Conservation (phyloP, 1,139 yeast genomes). For the Pichia sp. region DNA sequence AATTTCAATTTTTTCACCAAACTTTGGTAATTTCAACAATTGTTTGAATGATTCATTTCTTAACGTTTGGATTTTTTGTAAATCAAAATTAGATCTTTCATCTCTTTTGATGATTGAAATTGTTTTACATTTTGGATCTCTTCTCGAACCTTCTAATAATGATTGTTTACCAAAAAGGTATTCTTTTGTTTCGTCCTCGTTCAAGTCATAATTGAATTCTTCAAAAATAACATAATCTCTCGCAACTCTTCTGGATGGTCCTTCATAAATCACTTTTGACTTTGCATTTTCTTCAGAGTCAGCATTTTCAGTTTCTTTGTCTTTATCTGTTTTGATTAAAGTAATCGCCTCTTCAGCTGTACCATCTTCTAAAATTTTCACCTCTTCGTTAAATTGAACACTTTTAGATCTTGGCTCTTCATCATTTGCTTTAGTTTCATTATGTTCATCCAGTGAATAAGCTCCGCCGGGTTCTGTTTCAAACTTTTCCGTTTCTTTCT, state of each 20-base stretch:
- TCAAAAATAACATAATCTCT: slow-evolving; percentile 44
- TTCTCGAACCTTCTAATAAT: slow-evolving; percentile 42
- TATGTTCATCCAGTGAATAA: not conserved
- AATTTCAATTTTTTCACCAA: slow-evolving; percentile 49
- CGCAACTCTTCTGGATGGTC: slow-evolving; percentile 57
- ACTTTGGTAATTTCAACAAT: slow-evolving; percentile 51
- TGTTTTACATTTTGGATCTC: slow-evolving; percentile 51
- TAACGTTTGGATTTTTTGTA: slow-evolving; percentile 25
- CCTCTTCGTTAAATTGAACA: slow-evolving; percentile 2
- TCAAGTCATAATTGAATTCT: slow-evolving; percentile 35
- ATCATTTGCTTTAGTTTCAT: not conserved
- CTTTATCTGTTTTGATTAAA: not conserved
- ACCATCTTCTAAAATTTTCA: not conserved
- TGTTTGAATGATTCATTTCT: slow-evolving; percentile 40
- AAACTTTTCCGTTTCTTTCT: not conserved
- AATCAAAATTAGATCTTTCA: slow-evolving; percentile 29
- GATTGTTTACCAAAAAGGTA: slow-evolving; percentile 59
- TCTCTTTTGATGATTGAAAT: slow-evolving; percentile 42
- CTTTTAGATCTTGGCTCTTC: not conserved
- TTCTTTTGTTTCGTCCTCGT: slow-evolving; percentile 36
- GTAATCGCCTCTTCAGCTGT: not conserved
- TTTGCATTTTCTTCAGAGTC: slow-evolving; percentile 8
- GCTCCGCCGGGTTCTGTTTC: no score
- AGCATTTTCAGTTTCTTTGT: not conserved
- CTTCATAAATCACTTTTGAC: slow-evolving; percentile 38